Evolutionary conservation across 129 eudicot species (phyloP), one percentile per base, ranked within the genome.

Genomic region (Pulicaria dysenterica): DNA sequence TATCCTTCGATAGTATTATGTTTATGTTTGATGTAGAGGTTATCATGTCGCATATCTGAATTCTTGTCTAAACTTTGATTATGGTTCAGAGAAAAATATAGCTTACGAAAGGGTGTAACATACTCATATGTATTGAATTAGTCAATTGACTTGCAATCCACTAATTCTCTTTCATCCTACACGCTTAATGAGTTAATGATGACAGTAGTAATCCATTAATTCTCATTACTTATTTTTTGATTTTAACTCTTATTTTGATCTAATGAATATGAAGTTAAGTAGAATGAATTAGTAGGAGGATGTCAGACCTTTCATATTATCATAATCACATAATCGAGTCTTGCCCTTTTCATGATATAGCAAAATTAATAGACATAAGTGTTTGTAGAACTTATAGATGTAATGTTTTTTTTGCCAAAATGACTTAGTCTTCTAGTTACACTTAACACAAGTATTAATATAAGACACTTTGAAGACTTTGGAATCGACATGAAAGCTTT

Each of bases 391-490:
- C 48, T 71, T 67, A 71, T 44, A 60, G 60, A 62, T 62, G 43
- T 53, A 49, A 74, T 74, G 64, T 64, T 72, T 40, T 72, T 40
- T 50, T 46, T 63, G 79, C 79, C 79, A 12, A 63, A 50, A 63
- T 47, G 79, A 54, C 79, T 39, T 74, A 74, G 55, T 64, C 63
- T 49, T 74, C 44, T 74, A 74, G 64, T 74, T 41, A 39, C 78
- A 74, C 53, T 63, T 64, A 63, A 74, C 79, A 74, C 72, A 48
- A 40, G 72, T 74, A 63, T 50, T 51, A 51, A 74, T 63, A 74
- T 64, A 63, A 74, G 70, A 63, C 73, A 53, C 15, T 74, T 51
- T 64, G 57, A 64, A 55, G 73, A 76, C 69, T 58, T 76, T 57
- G 60, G 69, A 58, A 34, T 19, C 69, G 38, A 66, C 46, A 67